These are phyloP conservation scores for Trichoderma brevicompactum DNA, from an alignment of 2,329 filamentous ascomycete genomes.

Conservation along the genomic window DNA sequence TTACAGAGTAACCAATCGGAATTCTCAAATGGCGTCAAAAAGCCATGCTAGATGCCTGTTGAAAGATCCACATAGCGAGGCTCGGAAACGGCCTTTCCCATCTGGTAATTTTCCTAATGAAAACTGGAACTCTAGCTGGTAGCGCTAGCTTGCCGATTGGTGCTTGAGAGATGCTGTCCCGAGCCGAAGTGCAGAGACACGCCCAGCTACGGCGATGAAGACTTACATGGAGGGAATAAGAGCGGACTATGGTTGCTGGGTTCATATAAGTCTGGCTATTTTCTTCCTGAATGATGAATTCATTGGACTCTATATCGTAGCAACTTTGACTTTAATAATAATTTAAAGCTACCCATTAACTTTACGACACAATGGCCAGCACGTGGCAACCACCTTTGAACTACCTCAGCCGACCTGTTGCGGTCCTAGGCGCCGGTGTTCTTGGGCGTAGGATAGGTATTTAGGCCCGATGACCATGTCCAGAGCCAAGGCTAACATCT, in stretches of 20 bases:
- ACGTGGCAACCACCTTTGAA: constrained; percentile 7
- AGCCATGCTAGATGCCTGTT: neutral
- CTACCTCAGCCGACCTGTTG: constrained; percentile 33
- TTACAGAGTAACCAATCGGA: neutral
- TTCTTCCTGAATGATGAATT: too few relatives aligned
- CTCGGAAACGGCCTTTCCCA: neutral
- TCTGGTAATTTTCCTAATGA: neutral
- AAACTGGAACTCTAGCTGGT: neutral
- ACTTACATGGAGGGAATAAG: neutral
- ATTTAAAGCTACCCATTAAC: neutral
- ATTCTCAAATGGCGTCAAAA: neutral
- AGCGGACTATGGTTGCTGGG: neutral
- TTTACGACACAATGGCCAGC: neutral
- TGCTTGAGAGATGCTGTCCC: neutral
- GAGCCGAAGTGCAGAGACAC: neutral
- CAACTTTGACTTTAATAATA: neutral
- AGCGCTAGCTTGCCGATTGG: neutral
- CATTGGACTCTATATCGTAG: too few relatives aligned
- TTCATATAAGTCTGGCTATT: neutral
- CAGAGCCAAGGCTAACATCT: neutral
- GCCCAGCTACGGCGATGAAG: neutral
- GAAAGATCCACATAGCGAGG: constrained; percentile 1
- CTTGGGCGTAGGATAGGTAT: constrained; percentile 44
- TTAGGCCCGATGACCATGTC: neutral
- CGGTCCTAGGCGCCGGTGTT: constrained; percentile 49